phyloP scores from a whole-genome alignment of 164 flowering plant species.

The Protea cynaroides region DNA sequence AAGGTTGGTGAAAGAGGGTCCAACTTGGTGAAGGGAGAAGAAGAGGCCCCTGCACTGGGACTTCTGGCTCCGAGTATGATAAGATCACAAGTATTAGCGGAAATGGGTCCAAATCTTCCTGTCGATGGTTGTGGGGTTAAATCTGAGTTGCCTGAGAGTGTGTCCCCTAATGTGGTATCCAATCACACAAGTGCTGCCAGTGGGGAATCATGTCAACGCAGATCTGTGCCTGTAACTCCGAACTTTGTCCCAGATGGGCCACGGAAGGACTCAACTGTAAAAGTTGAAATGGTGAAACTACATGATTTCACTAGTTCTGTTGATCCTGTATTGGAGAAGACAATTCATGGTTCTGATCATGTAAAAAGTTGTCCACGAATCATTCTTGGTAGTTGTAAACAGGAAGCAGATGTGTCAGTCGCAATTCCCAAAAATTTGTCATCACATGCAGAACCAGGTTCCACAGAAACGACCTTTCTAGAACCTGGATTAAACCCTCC shows the following conservation, averaged over 20 bases:
- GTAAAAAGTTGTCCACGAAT: constrained; percentile 15
- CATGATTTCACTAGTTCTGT: constrained; percentile 5
- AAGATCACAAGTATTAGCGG: constrained; percentile 19
- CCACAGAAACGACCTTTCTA: constrained; percentile 19
- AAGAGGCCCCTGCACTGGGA: constrained; percentile 16
- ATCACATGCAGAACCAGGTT: constrained; percentile 19
- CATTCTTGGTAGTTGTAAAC: constrained; percentile 17
- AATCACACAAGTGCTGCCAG: constrained; percentile 13
- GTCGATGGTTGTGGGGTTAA: constrained; percentile 17
- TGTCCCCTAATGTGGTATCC: constrained; percentile 8
- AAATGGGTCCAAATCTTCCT: constrained; percentile 13
- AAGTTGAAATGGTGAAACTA: constrained; percentile 18
- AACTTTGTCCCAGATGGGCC: constrained; percentile 6
- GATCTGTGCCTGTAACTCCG: constrained; percentile 13
- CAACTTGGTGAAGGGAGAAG: constrained; percentile 20
- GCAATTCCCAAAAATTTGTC: constrained; percentile 15
- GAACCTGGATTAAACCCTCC: constrained; percentile 21
- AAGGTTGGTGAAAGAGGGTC: constrained; percentile 22
- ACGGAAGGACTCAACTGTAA: constrained; percentile 21
- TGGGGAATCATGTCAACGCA: constrained; percentile 19
- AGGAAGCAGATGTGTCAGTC: constrained; percentile 20
- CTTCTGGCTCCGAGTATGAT: constrained; percentile 17
- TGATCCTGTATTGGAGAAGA: constrained; percentile 18
- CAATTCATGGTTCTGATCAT: constrained; percentile 19
- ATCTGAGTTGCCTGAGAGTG: constrained; percentile 25